A percentile compares a stretch with the other conserved stretches of the same genome.
phyloP scores from a whole-genome alignment of 2,329 filamentous ascomycete genomes.

The Cephalotrichum gorgonifer region DNA sequence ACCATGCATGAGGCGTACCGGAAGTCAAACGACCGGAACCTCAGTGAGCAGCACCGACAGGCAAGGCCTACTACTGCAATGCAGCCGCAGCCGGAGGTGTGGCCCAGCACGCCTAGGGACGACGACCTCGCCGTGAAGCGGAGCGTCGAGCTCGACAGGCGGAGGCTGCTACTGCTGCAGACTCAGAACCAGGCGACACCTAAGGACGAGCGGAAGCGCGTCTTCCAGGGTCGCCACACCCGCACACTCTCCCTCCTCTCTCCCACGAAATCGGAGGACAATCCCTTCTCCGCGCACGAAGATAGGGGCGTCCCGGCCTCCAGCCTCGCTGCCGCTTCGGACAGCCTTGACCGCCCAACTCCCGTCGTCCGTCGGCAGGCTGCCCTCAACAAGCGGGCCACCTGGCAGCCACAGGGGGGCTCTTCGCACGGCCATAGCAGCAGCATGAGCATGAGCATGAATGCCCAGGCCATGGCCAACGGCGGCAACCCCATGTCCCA shows the following conservation, averaged over 20 bases:
- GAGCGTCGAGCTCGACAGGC: conserved; percentile 58
- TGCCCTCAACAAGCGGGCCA: conserved; percentile 42
- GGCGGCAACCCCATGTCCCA: conserved; percentile 47
- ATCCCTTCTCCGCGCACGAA: conserved; percentile 20
- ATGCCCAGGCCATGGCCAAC: background rate
- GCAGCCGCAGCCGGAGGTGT: conserved; percentile 10
- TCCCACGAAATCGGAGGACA: conserved; percentile 38
- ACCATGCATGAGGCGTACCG: conserved; percentile 64
- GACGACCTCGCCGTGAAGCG: conserved; percentile 27
- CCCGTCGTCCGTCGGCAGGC: conserved; percentile 16
- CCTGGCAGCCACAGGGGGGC: conserved; percentile 45
- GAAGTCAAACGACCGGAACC: conserved; percentile 52
- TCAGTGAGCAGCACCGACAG: conserved; percentile 1
- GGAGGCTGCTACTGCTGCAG: conserved; percentile 51
- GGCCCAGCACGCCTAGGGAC: conserved; percentile 18
- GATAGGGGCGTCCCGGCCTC: conserved; percentile 29
- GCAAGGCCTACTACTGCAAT: conserved; percentile 2
- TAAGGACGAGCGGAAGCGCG: conserved; percentile 38
- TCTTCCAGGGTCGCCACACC: conserved; percentile 58
- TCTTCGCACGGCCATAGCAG: background rate
- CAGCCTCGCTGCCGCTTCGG: conserved; percentile 7
- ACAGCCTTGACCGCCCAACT: background rate
- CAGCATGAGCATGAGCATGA: background rate
- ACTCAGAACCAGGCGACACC: conserved; percentile 29
- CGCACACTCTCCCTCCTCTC: conserved; percentile 71